Conservation (phyloP, 2,329 filamentous ascomycete genomes). For the Hymenoscyphus repandus region DNA sequence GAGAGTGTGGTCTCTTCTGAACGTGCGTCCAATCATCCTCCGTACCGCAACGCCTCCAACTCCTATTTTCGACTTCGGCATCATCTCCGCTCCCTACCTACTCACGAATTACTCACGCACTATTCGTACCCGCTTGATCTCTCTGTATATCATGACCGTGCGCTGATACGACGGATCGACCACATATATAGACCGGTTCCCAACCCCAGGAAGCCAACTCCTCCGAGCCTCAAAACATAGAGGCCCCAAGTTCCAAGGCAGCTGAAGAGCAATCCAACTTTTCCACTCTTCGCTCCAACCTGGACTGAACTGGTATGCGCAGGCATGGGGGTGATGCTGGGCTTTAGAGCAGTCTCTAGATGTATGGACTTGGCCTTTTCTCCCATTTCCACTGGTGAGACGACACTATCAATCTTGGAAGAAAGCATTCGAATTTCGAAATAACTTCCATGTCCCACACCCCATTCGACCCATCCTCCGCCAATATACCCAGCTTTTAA, state of each 20-base stretch:
- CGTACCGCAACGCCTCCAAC: no score
- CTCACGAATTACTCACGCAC: no score
- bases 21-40: no score
- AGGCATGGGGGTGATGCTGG: neutral
- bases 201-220: neutral
- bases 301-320: neutral
- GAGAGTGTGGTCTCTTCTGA: no score
- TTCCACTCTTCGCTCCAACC: neutral
- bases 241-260: neutral
- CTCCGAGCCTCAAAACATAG: constrained; percentile 1
- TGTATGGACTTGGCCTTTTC: neutral
- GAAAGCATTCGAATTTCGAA: neutral
- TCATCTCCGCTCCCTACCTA: neutral
- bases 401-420: neutral
- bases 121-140: neutral
- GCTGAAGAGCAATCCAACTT: neutral
- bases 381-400: neutral
- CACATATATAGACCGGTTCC: neutral
- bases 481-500: neutral
- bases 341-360: no score
- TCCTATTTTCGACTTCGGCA: no score
- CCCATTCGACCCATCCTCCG: neutral
- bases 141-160: neutral
- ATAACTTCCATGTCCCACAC: neutral
- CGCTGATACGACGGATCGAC: neutral